Percentiles rank a stretch among this genome's conserved stretches.
These are phyloP conservation scores for Fusarium nelsonii DNA, from an alignment of 2,329 filamentous ascomycete genomes.

Conservation along the genomic window DNA sequence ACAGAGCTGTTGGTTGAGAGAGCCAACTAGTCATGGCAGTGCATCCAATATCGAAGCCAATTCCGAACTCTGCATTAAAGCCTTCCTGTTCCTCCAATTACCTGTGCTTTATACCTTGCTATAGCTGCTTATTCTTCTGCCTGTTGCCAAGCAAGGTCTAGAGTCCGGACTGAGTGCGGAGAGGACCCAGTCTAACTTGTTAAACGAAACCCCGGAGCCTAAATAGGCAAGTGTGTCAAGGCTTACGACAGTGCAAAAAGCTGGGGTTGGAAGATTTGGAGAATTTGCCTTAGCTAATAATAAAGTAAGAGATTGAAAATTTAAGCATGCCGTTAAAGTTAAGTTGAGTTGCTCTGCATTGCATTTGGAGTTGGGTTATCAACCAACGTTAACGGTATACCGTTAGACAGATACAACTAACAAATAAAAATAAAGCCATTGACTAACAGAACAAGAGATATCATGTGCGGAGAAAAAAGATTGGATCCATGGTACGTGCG, in stretches of 20 bases:
- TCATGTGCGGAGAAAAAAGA: constrained; percentile 22
- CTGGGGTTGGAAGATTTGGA: constrained; percentile 23
- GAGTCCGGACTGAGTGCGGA: constrained; percentile 21
- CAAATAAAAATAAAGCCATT: constrained; percentile 15
- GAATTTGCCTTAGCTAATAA: constrained; percentile 41
- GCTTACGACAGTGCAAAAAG: not conserved
- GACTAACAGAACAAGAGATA: constrained; percentile 17
- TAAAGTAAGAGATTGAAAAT: constrained; percentile 36
- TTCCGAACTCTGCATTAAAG: not conserved
- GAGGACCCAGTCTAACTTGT: constrained; percentile 4
- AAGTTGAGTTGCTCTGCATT: constrained; percentile 3
- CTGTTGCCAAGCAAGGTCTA: constrained; percentile 14
- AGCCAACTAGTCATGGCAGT: constrained; percentile 17
- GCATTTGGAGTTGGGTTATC: constrained; percentile 1
- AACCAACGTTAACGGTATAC: constrained; percentile 2
- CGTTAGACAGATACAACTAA: not conserved
- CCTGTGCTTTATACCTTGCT: not conserved
- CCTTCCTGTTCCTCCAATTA: constrained; percentile 1
- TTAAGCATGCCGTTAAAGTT: constrained; percentile 34
- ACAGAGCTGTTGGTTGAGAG: constrained; percentile 3
- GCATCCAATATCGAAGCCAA: not conserved
- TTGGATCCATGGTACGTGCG: not conserved
- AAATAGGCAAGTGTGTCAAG: constrained; percentile 20
- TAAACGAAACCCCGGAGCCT: not conserved
- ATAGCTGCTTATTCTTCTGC: constrained; percentile 2